Evolutionary conservation across 2,329 filamentous ascomycete genomes (phyloP).

Genomic region (Tolypocladium ophioglossoides): DNA sequence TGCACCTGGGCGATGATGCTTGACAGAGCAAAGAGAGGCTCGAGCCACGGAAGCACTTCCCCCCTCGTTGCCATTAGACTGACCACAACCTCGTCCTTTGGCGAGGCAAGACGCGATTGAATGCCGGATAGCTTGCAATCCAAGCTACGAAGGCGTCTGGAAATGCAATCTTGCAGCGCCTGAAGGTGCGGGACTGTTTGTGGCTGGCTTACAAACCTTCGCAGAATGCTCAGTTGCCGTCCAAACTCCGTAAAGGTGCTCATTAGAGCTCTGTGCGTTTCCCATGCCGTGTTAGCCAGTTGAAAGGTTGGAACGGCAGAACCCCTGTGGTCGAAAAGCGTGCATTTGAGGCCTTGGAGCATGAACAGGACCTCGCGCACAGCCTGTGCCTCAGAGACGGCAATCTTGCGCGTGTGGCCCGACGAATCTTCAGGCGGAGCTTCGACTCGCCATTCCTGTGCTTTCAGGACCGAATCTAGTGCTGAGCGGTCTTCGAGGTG

Average conservation of each 20-base stretch:
- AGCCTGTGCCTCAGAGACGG: constrained; percentile 60
- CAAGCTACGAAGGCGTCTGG: constrained; percentile 44
- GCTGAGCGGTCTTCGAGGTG: constrained; percentile 19
- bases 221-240: constrained; percentile 32
- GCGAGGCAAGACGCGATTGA: constrained; percentile 49
- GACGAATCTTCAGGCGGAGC: constrained; percentile 23
- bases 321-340: constrained; percentile 47
- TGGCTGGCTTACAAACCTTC: constrained; percentile 28
- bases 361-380: constrained; percentile 76
- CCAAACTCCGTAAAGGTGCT: constrained; percentile 36
- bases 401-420: constrained; percentile 25
- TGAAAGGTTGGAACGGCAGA: constrained; percentile 31
- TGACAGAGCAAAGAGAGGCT: constrained; percentile 49
- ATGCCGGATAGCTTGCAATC: constrained; percentile 47
- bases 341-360: constrained; percentile 68
- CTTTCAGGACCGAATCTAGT: constrained; percentile 17
- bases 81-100: constrained; percentile 42
- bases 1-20: constrained; percentile 49
- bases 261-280: constrained; percentile 38
- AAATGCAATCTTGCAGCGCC: constrained; percentile 57
- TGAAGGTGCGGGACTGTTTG: constrained; percentile 53
- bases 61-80: constrained; percentile 55
- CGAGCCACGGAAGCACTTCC: constrained; percentile 42
- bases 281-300: constrained; percentile 36
- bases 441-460: constrained; percentile 24